Base-by-base conservation (phyloP, 192 early-diverging fungal species). In the Lobosporangium transversale region DNA sequence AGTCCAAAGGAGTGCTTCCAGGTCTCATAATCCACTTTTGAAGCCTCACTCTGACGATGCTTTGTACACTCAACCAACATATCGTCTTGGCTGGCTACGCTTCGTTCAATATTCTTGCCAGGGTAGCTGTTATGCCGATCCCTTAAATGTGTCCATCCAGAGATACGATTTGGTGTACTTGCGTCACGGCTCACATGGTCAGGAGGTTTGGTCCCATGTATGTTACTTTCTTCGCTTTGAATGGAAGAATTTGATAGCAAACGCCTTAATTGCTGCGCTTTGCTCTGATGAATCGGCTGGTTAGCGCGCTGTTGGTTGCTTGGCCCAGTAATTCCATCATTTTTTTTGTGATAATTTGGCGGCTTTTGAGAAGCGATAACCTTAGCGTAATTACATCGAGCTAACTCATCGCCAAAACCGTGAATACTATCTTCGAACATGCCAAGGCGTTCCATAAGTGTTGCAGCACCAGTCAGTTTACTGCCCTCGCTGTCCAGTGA, bases 1-100 rank as follows among this genome's bases (percentile, higher is more conserved):
- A 76, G 64, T 1, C 73, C 73, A 67, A 76, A 67, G 36, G 59
- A 67, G 3, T 54, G 24, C 3, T 50, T 53, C 73, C 73, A 76
- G 3, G 62, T 44, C 18, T 75, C 70, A 20, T 50, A 61, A 33
- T 75, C 63, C 17, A 54, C 61, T 24, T 45, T 58, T 2, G 36
- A 53, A 2, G 30, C 14, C 15, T 53, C 56, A 24, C 30, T 58
- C 10, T 44, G 56, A 20, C 31, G 49, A 21, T 58, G 40, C 23
- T 45, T 53, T 0, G 50, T n/a, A 37, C 62, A 59, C 2, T 61
- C 44, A 12, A 47, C 12, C 15, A 49, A 36, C 17, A 75, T 55
- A n/a, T 65, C 62, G n/a, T 62, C 55, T 20, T 53, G 61, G 18
- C 58, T 62, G 6, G 23, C 18, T 18, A 21, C 24, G 21, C 53